phyloP scores from a whole-genome alignment of 495 filamentous ascomycete species.

The Durotheca rogersii region DNA sequence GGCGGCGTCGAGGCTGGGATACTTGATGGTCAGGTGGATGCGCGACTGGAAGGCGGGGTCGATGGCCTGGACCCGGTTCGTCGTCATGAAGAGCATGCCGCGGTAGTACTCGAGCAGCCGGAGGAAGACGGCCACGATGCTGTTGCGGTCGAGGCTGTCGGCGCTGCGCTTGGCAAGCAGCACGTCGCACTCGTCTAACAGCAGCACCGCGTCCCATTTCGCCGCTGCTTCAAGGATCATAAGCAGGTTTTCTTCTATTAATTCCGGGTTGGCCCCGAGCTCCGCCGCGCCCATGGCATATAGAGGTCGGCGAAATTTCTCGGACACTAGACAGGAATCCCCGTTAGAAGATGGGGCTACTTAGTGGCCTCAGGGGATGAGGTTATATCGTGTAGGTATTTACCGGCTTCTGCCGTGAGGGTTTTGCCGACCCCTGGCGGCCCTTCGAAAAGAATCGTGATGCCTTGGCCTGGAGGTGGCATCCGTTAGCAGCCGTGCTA shows the following conservation, averaged over 20 bases:
- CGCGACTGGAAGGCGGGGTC: conserved; percentile 56
- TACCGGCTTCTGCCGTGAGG: conserved; percentile 51
- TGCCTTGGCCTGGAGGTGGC: conserved; percentile 40
- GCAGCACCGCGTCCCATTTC: conserved; percentile 54
- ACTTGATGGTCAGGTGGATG: conserved; percentile 53
- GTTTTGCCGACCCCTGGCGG: conserved; percentile 60
- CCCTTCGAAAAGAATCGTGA: conserved; percentile 59
- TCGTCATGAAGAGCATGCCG: conserved; percentile 62
- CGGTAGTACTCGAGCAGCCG: conserved; percentile 55
- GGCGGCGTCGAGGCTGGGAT: conserved; percentile 44
- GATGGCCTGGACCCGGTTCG: conserved; percentile 53
- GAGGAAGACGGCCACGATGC: conserved; percentile 56
- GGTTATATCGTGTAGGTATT: neutral
- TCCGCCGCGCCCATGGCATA: conserved; percentile 56
- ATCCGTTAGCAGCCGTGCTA: neutral
- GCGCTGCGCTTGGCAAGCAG: conserved; percentile 59
- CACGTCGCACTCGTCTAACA: conserved; percentile 68
- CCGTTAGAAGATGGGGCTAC: neutral
- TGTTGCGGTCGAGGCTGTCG: conserved; percentile 53
- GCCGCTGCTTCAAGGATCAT: conserved; percentile 50
- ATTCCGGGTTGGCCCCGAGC: conserved; percentile 47
- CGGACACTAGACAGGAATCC: conserved; percentile 40
- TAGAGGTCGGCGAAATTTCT: conserved; percentile 50
- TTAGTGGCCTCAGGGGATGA: neutral
- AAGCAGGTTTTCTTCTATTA: conserved; percentile 52